Evolutionary conservation across 495 filamentous ascomycete species (phyloP), one percentile per base, ranked within the genome.

Genomic region (Penicillium daleae): DNA sequence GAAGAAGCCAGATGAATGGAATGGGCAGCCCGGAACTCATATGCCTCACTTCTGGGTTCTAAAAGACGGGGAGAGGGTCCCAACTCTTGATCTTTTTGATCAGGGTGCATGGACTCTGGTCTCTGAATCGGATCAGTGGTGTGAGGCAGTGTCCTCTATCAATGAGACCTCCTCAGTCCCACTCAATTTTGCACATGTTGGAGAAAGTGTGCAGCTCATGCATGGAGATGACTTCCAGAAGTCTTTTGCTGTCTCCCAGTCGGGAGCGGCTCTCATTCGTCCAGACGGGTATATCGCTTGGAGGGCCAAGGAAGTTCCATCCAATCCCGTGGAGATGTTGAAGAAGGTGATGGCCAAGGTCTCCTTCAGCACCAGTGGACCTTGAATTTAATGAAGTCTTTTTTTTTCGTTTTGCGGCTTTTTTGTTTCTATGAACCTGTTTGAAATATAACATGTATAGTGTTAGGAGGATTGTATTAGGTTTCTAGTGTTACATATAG

Each of bases 201-300:
- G 66, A 17, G 10, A 32, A 8, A 62, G 64, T 57, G 63, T 62
- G 9, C 46, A 48, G 22, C 27, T 66, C 15, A 3, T 52, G 24
- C 52, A 50, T 4, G 24, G 42, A 21, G 42, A 26, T 17, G 61
- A 63, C 8, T 67, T 71, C 53, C 42, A 57, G 27, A 9, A 29
- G 17, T 24, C 52, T 3, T 59, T 73, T 26, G 65, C 64, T 0
- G 44, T 75, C 13, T 66, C 63, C n/a, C 19, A 27, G 0, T 66
- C 21, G 13, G 73, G 73, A 4, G 71, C 69, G 15, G 56, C 40
- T 48, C 64, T 75, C 8, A 39, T 73, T 56, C 62, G 73, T 3
- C 73, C 73, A 2, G 71, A 75, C 60, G 71, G 73, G 15, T 73
- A 73, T 63, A 62, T 75, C 55, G 64, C 73, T 5, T 75, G 73